These are phyloP conservation scores for Tolypocladium guangdongense DNA, from an alignment of 2,329 filamentous ascomycete genomes.

Conservation along the genomic window DNA sequence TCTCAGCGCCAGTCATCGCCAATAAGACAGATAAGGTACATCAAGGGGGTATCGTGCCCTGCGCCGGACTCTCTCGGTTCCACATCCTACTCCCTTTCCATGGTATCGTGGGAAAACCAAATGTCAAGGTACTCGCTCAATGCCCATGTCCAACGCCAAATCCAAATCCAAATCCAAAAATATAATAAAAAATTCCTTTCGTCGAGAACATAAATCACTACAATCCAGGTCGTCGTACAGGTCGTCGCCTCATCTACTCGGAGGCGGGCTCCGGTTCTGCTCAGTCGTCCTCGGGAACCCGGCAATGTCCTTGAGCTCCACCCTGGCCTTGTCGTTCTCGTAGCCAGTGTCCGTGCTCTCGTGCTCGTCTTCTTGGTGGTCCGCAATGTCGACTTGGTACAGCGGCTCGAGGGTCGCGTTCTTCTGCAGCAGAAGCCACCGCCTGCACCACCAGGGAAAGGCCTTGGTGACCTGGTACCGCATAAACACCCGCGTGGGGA, in stretches of 20 bases:
- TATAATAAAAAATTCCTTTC: not conserved
- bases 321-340: constrained; percentile 26
- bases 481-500: constrained; percentile 46
- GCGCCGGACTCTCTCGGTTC: constrained; percentile 4
- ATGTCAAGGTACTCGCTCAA: constrained; percentile 4
- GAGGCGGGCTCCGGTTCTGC: not conserved
- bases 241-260: constrained; percentile 2
- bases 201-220: not conserved
- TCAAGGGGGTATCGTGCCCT: constrained; percentile 9
- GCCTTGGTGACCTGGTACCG: constrained; percentile 45
- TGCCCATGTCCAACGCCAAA: constrained; percentile 2
- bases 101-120: constrained; percentile 8
- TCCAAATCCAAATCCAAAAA: too few species aligned
- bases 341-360: constrained; percentile 17
- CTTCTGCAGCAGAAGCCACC: constrained; percentile 42
- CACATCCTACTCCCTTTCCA: not conserved
- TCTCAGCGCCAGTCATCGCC: not conserved
- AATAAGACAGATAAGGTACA: not conserved
- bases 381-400: constrained; percentile 28
- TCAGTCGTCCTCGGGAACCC: constrained; percentile 14
- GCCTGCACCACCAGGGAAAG: constrained; percentile 50
- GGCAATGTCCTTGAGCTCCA: constrained; percentile 26
- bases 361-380: constrained; percentile 17
- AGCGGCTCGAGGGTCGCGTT: constrained; percentile 27
- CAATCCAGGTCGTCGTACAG: not conserved